These are phyloP conservation scores for Phytophthora quininea DNA, from an alignment of 352 stramenopile genomes.

Conservation along the genomic window DNA sequence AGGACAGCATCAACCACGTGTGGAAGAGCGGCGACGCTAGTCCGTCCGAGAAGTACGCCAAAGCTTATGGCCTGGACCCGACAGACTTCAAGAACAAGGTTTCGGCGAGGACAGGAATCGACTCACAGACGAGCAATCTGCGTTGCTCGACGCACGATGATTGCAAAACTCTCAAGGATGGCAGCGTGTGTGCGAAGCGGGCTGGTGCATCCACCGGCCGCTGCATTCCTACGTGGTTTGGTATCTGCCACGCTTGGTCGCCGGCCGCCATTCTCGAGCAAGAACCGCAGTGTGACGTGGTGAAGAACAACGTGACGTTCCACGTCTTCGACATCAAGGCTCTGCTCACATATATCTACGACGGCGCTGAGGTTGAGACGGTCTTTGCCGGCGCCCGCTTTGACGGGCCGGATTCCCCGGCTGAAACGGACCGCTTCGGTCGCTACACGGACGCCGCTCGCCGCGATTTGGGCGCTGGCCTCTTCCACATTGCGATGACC, in stretches of 20 bases:
- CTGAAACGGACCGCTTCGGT: constrained; percentile 26
- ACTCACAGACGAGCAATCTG: constrained; percentile 19
- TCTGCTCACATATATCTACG: constrained; percentile 31
- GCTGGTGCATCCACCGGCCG: constrained; percentile 12
- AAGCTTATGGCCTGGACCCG: constrained; percentile 36
- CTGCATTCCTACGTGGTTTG: constrained; percentile 40
- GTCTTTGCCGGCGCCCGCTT: constrained; percentile 39
- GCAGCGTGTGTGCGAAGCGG: constrained; percentile 30
- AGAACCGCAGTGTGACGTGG: constrained; percentile 38
- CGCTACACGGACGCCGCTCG: constrained; percentile 27
- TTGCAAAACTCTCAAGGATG: constrained; percentile 15
- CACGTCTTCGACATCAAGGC: constrained; percentile 40
- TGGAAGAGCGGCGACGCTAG: constrained; percentile 35
- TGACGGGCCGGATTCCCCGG: constrained; percentile 23
- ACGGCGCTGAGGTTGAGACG: constrained; percentile 17
- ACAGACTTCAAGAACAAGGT: constrained; percentile 38
- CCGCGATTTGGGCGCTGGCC: constrained; percentile 31
- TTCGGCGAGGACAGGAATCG: constrained; percentile 34
- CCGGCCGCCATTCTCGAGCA: constrained; percentile 33
- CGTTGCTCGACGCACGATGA: constrained; percentile 16
- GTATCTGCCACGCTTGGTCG: constrained; percentile 42
- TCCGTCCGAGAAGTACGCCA: constrained; percentile 49
- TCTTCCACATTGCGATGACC: constrained; percentile 36
- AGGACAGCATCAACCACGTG: constrained; percentile 60
- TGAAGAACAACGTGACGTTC: constrained; percentile 36